Percentiles rank a stretch among this genome's conserved stretches.
Conservation (phyloP, 2,329 filamentous ascomycete genomes). For the Nemania bipapillata region DNA sequence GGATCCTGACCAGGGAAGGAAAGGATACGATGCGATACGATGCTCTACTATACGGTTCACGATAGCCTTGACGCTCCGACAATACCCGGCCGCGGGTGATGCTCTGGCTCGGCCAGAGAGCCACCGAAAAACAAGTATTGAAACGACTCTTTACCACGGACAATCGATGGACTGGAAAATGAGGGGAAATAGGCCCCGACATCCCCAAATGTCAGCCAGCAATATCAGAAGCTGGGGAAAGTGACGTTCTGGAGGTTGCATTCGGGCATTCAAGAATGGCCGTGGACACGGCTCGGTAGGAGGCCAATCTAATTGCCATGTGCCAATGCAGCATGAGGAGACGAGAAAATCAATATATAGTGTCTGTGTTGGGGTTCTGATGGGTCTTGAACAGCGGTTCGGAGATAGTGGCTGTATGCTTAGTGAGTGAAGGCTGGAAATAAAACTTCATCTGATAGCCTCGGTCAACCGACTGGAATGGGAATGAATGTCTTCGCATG, state of each 20-base stretch:
- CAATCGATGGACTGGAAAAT: constrained; percentile 2
- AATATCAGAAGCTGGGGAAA: not conserved
- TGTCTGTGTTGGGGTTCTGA: constrained; percentile 22
- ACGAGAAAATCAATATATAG: constrained; percentile 14
- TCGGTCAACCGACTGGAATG: not conserved
- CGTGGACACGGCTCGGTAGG: constrained; percentile 31
- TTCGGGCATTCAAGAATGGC: constrained; percentile 37
- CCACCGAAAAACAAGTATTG: constrained; percentile 12
- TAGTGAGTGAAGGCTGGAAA: not conserved
- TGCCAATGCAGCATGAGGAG: constrained; percentile 33
- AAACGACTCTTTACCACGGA: not conserved
- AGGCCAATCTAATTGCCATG: constrained; percentile 38
- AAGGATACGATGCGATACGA: not conserved
- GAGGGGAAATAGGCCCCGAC: constrained; percentile 22
- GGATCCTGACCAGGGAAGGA: too few species aligned
- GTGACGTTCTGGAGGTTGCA: constrained; percentile 27
- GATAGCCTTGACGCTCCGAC: not conserved
- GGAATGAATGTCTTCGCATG: not conserved
- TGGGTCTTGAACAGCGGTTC: constrained; percentile 21
- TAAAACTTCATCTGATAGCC: constrained; percentile 8
- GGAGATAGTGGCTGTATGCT: constrained; percentile 14
- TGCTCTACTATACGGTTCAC: not conserved
- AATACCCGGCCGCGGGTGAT: constrained; percentile 4
- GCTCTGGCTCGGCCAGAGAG: constrained; percentile 11
- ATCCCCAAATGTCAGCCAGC: constrained; percentile 5